Evolutionary conservation across 768 basidiomycete genomes (phyloP), one percentile per base, ranked within the genome.

Genomic region (Tubosaeta sp.): DNA sequence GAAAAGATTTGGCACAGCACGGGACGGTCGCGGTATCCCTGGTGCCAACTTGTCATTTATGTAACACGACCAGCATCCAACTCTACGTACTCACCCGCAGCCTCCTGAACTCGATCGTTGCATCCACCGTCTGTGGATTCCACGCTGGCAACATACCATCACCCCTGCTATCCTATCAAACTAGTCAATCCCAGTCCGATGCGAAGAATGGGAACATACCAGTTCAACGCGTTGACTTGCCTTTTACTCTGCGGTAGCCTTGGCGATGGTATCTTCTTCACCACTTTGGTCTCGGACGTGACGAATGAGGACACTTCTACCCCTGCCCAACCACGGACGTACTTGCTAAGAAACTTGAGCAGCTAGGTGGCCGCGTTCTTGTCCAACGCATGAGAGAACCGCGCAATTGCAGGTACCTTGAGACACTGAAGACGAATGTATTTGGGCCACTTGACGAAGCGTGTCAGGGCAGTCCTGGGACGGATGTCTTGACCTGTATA

Each of bases 401-500:
- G 95, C 45, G 94, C 91, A 64, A 99, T 95, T 61, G 95, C 91
- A 60, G 95, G 95, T 25, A 97, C 94, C 82, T 98, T 98, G 63
- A 98, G 80, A 65, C 95, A 86, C 69, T 98, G 95, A 43, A 98
- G 87, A 67, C 94, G 91, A 62, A 98, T 84, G 68, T 98, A 98
- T 77, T 95, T 92, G 62, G 95, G 95, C 95, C 95, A 99, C 73
- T 97, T 97, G 76, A 97, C 91, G 77, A 97, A 98, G 71, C 95
- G 91, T 52, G 91, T 95, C 59, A 97, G 75, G 75, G 97, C 95
- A 50, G 82, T 82, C 70, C 80, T 81, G 65, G 87, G 95, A 64
- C 88, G 90, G 63, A 97, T 82, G 73, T 95, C 91, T 76, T 95
- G 92, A 66, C 95, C 95, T 95, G 60, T 1, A 16, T 26, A 25